phyloP scores from a whole-genome alignment of 371 early-diverging fungal genomes.

The Circinella umbellata region DNA sequence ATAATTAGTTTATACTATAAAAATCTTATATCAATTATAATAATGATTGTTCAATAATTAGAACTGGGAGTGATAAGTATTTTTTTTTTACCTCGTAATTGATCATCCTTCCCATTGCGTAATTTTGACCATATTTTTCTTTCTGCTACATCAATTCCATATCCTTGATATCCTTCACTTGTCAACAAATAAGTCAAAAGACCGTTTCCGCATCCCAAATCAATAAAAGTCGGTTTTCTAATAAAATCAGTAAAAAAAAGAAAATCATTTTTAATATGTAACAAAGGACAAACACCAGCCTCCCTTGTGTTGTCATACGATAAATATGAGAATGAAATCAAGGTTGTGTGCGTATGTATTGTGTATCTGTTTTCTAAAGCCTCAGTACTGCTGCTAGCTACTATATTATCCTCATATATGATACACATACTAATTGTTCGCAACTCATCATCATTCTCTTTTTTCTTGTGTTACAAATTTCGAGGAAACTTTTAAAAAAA shows the following conservation, averaged over 20 bases:
- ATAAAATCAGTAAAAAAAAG: neutral
- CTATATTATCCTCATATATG: neutral
- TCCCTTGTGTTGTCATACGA: conserved; percentile 3
- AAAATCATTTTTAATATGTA: neutral
- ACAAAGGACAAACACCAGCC: neutral
- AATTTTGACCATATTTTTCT: conserved; percentile 78
- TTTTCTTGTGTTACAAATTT: neutral
- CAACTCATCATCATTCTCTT: neutral
- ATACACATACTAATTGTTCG: too few species aligned
- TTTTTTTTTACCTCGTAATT: conserved; percentile 37
- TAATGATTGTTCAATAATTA: too few species aligned
- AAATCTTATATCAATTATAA: too few species aligned
- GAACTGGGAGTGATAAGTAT: too few species aligned
- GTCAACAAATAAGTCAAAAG: conserved; percentile 78
- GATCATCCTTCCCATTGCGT: conserved; percentile 30
- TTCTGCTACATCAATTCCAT: conserved; percentile 78
- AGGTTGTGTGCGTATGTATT: too few species aligned
- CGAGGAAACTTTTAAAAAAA: neutral
- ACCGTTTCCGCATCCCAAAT: conserved; percentile 94
- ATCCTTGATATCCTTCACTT: conserved; percentile 81
- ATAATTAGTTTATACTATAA: too few species aligned
- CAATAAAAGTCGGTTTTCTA: conserved; percentile 74
- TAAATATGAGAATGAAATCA: neutral
- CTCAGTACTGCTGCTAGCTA: neutral
- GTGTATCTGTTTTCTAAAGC: neutral